Conservation (phyloP, 805 yeast species). For the Blastobotrys robertii region DNA sequence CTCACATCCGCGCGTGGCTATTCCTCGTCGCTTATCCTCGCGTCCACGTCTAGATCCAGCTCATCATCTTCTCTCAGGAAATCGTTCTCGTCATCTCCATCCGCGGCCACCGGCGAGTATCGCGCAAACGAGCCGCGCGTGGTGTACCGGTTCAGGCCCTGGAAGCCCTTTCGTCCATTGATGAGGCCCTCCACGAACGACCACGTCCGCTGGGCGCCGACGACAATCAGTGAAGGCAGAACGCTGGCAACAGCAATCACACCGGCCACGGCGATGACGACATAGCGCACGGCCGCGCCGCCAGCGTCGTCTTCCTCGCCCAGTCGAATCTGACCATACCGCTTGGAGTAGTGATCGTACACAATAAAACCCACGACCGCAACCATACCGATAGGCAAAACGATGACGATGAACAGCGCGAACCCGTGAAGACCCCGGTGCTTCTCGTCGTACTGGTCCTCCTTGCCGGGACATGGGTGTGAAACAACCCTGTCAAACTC, state of each 20-base stretch:
- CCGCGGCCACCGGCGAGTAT: neutral
- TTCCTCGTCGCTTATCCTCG: neutral
- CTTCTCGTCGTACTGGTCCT: constrained; percentile 44
- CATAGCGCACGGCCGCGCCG: constrained; percentile 14
- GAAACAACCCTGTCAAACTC: constrained; percentile 55
- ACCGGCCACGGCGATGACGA: constrained; percentile 25
- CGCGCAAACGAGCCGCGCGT: neutral
- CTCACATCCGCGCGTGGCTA: neutral
- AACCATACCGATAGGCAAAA: constrained; percentile 46
- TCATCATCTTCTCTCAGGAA: neutral
- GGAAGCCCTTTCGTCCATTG: constrained; percentile 20
- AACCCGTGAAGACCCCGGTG: constrained; percentile 46
- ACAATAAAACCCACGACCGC: constrained; percentile 56
- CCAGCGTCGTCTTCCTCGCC: constrained; percentile 45
- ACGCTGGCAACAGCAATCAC: constrained; percentile 18
- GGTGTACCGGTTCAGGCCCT: neutral
- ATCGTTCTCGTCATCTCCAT: neutral
- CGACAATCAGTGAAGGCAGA: constrained; percentile 13
- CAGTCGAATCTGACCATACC: constrained; percentile 78
- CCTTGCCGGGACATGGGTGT: constrained; percentile 83
- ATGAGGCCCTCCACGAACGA: constrained; percentile 26
- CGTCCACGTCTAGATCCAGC: neutral
- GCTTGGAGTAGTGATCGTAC: constrained; percentile 69
- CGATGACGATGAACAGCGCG: constrained; percentile 42
- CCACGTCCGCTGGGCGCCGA: constrained; percentile 19